Evolutionary conservation across 805 yeast genomes (phyloP).

Genomic region (Kuraishia piskuri): DNA sequence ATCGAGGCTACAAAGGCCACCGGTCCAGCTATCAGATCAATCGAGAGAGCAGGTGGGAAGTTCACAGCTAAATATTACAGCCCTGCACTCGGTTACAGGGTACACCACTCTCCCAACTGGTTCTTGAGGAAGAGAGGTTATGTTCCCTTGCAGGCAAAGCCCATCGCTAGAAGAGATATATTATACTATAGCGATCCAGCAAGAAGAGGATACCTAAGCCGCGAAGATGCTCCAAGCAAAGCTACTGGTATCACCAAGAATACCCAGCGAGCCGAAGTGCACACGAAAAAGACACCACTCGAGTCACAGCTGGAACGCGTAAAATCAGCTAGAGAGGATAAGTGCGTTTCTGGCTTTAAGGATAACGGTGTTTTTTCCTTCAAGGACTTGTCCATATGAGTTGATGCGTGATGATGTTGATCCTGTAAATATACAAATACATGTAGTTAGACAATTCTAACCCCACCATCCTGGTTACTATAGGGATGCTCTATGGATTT

Average conservation of each 20-base stretch:
- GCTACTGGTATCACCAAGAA: constrained; percentile 2
- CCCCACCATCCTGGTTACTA: too few relatives aligned
- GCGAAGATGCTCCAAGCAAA: constrained; percentile 13
- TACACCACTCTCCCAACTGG: constrained; percentile 69
- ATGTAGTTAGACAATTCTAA: background rate
- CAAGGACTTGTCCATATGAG: constrained; percentile 12
- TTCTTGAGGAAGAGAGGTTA: constrained; percentile 65
- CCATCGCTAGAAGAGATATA: constrained; percentile 74
- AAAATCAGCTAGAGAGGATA: background rate
- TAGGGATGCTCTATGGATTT: too few relatives aligned
- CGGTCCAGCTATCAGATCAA: constrained; percentile 56
- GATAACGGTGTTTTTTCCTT: constrained; percentile 15
- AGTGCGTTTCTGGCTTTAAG: constrained; percentile 13
- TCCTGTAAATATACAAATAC: background rate
- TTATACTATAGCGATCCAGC: constrained; percentile 64
- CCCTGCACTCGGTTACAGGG: constrained; percentile 53
- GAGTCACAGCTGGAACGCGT: constrained; percentile 14
- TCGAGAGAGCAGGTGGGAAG: constrained; percentile 66
- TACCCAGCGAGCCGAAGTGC: background rate
- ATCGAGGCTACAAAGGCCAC: constrained; percentile 85
- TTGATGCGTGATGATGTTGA: background rate
- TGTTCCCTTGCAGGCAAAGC: constrained; percentile 79
- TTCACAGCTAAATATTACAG: constrained; percentile 68
- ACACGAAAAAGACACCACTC: constrained; percentile 8
- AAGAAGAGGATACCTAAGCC: constrained; percentile 65